Evolutionary conservation across 1,139 yeast species (phyloP).

Genomic region (Candida pseudoviswanathii): DNA sequence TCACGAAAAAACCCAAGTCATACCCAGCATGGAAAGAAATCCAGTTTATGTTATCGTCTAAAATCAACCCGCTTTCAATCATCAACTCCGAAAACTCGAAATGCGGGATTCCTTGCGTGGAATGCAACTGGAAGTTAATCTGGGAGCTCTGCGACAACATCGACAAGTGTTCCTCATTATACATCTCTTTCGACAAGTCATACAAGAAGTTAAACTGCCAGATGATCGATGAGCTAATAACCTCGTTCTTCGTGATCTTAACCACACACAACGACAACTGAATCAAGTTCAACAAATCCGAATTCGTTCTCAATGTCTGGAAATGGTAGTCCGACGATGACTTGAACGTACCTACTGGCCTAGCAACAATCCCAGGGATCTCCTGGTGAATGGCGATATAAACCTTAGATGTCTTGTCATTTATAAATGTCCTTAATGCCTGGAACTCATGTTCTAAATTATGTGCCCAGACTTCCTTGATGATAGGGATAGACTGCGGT

Average conservation of each 20-base stretch:
- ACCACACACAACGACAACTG: slow-evolving; percentile 87
- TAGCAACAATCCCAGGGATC: slow-evolving; percentile 93
- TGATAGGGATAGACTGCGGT: slow-evolving; percentile 36
- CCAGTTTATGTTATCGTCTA: slow-evolving; percentile 80
- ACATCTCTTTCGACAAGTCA: slow-evolving; percentile 79
- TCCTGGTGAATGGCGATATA: slow-evolving; percentile 84
- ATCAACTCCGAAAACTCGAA: slow-evolving; percentile 81
- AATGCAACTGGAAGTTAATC: slow-evolving; percentile 75
- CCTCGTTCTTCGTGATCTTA: slow-evolving; percentile 66
- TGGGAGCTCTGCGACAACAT: slow-evolving; percentile 74
- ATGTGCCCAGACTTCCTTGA: slow-evolving; percentile 81
- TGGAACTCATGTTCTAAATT: slow-evolving; percentile 84
- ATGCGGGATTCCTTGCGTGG: slow-evolving; percentile 76
- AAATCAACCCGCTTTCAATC: slow-evolving; percentile 82
- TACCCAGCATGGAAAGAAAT: slow-evolving; percentile 93
- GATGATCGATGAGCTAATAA: slow-evolving; percentile 64
- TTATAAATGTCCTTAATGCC: slow-evolving; percentile 65
- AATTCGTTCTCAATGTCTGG: slow-evolving; percentile 89
- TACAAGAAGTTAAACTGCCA: slow-evolving; percentile 96
- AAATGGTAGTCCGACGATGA: slow-evolving; percentile 92
- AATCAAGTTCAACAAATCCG: slow-evolving; percentile 81
- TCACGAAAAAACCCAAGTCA: slow-evolving; percentile 86
- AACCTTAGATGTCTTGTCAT: slow-evolving; percentile 57
- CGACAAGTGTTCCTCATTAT: slow-evolving; percentile 74
- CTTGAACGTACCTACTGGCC: slow-evolving; percentile 95